phyloP scores from a whole-genome alignment of 2,329 filamentous ascomycete species.

The Microsporum ferrugineum region DNA sequence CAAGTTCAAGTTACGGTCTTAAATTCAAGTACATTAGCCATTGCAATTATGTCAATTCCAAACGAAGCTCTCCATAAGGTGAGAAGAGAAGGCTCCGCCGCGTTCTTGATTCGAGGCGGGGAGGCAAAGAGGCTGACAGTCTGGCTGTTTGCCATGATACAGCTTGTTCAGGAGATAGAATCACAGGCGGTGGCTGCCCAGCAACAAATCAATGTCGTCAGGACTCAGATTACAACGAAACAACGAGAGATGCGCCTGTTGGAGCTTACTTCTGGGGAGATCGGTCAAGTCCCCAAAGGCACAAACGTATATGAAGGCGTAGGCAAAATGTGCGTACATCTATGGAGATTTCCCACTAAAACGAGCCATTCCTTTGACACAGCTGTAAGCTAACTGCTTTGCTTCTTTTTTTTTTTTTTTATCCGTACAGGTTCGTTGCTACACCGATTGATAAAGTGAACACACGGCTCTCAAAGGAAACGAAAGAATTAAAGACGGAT shows the following conservation, averaged over 20 bases:
- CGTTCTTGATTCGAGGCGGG: not conserved
- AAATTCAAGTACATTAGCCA: not conserved
- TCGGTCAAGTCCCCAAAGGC: conserved; percentile 60
- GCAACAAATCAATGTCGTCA: conserved; percentile 81
- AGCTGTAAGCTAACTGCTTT: not conserved
- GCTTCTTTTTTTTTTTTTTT: not conserved
- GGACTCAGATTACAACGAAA: conserved; percentile 71
- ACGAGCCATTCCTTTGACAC: not conserved
- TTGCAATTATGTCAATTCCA: conserved; percentile 67
- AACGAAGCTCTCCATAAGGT: conserved; percentile 86
- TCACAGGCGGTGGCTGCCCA: conserved; percentile 76
- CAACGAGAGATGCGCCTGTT: conserved; percentile 81
- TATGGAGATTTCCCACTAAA: not conserved
- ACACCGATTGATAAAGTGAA: conserved; percentile 62
- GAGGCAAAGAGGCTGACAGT: not conserved
- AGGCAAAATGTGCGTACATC: conserved; percentile 71
- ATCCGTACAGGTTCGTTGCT: conserved; percentile 70
- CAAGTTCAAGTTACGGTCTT: not conserved
- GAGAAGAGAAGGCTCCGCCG: not conserved
- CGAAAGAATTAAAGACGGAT: conserved; percentile 62
- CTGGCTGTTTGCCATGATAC: conserved; percentile 1
- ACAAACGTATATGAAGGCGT: conserved; percentile 88
- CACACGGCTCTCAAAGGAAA: conserved; percentile 63
- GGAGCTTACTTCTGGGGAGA: conserved; percentile 73
- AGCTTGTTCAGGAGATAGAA: conserved; percentile 92